Base-by-base conservation (phyloP, 2,329 filamentous ascomycete species). In the Phialocephala sp. region DNA sequence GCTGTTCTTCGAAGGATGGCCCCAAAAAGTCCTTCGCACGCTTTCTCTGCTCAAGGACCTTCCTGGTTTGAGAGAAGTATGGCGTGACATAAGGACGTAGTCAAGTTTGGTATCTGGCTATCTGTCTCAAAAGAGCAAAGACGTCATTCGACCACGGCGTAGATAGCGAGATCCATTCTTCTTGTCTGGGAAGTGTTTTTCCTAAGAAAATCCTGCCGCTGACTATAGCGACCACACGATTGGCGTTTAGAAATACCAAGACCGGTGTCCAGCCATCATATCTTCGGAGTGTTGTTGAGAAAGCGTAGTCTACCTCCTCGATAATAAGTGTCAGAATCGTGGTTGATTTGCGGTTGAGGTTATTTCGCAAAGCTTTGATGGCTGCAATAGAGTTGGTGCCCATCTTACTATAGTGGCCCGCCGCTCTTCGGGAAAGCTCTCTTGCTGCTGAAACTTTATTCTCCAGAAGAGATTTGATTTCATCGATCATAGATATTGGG, bases 151-250 rank as follows among this genome's bases (percentile, higher is more conserved):
- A 58, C 55, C 55, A 58, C n/a, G 8, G 20, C 8, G 55, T 58
- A 20, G 55, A 39, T 22, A 58, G 14, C 18, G 55, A 58, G 15
- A 58, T 20, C 43, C 43, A 63, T 37, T 63, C 62, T 27, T 65
- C 47, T 12, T 65, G 20, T 15, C 63, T 20, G 9, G 35, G 55
- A 9, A 65, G 35, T 15, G 47, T 36, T 2, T n/a, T 22, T n/a
- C 63, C 63, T 2, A 65, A 24, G 39, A 65, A 61, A 1, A 65
- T 39, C 36, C 63, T 24, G 22, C 36, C 57, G 41, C 58, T 60
- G 8, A 65, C 14, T 12, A 60, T 22, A 24, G 63, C 36, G 8
- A 65, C 63, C 11, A 65, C 45, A 9, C 35, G 45, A 14, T 27
- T 47, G 18, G 60, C 36, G 18, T 47, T 60, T 4, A n/a, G 37